Evolutionary conservation across 73 alveolate genomes (phyloP).

Genomic region (Tetrahymena malaccensis): DNA sequence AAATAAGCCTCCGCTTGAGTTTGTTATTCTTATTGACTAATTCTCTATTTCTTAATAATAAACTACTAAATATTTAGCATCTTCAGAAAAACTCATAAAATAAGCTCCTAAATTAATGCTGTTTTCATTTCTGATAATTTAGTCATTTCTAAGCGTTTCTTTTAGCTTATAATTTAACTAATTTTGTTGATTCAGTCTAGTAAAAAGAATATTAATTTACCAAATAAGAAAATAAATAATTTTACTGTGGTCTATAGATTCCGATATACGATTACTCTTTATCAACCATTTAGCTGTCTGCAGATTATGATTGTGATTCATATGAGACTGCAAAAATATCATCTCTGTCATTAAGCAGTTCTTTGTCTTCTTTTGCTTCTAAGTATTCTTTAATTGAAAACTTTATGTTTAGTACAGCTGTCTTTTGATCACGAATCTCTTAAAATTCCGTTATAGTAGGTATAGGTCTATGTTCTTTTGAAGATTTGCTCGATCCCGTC

Average conservation of each 20-base stretch:
- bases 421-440: slow-evolving; percentile 5
- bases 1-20: neutral
- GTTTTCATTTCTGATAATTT: neutral
- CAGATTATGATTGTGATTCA: slow-evolving; percentile 18
- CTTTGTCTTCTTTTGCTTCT: neutral
- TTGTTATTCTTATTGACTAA: neutral
- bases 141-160: neutral
- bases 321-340: slow-evolving; percentile 37
- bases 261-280: neutral
- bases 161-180: neutral
- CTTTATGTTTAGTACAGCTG: slow-evolving; percentile 28
- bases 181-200: neutral
- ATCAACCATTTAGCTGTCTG: neutral
- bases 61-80: neutral
- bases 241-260: neutral
- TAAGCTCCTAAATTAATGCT: neutral
- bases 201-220: neutral
- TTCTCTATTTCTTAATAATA: neutral
- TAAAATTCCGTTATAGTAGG: neutral
- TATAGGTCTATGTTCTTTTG: neutral
- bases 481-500: neutral
- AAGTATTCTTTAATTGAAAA: slow-evolving; percentile 11
- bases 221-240: neutral
- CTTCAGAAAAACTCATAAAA: neutral
- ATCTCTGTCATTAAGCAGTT: neutral